Base-by-base conservation (phyloP, 305 asterid genomes). In the Euphrasia arctica region DNA sequence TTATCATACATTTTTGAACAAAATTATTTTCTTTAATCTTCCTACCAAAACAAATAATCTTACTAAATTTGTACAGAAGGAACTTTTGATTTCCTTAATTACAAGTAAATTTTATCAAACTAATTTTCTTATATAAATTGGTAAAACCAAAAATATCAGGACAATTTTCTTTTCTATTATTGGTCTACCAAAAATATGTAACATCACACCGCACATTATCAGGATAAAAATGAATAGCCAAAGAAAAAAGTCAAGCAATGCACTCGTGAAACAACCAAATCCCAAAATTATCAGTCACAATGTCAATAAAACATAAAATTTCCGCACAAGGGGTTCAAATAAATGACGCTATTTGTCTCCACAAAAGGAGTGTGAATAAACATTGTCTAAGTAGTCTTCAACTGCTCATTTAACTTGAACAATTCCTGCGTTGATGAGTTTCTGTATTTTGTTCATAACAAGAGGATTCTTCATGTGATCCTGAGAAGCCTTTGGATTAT, bases 381-480 rank as follows among this genome's bases (percentile, higher is more conserved):
- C 12, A 48, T 42, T 31, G 15, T 43, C 29, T 1, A 39, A 8
- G 32, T 36, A 62, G 1, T 2, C 47, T 28, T 36, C 45, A 29
- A 5, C 60, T n/a, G 12, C 65, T 72, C 68, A 91, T 70, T 58
- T 79, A 28, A 91, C 75, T 73, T 91, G 98, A 29, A 91, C 95
- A 15, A 91, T 89, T 69, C 98, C 98, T 0, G 96, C 92, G 50
- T 73, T 86, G 52, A 89, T 68, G 14, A 91, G 91, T 63, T 91
- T 89, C 79, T 91, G 94, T 41, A 91, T 79, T 83, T 91, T 91
- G 80, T 67, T 68, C 98, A 83, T 89, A 64, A 91, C 98, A 4
- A 12, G 71, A 42, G 98, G 95, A 68, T 91, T 89, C 85, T 81
- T 89, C 77, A 74, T 80, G 80, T 89, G 96, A 0, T 85, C 85